A percentile compares a stretch with the other conserved stretches of the same genome.
Evolutionary conservation across 2,329 filamentous ascomycete species (phyloP).

Genomic region (Monilinia aucupariae): DNA sequence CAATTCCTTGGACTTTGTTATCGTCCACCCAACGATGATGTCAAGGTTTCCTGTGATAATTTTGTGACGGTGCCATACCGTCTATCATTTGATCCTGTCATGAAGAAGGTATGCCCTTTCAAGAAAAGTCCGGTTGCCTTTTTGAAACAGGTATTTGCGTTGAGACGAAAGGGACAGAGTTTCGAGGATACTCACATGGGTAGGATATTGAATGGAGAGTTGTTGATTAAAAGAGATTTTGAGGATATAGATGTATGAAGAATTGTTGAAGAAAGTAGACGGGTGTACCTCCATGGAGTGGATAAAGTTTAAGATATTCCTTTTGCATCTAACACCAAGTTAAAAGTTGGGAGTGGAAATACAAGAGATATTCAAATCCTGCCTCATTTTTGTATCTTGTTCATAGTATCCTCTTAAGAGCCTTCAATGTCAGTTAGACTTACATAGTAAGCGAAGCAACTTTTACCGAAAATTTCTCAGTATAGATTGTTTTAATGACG

Average conservation of each 20-base stretch:
- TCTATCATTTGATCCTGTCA: slow-evolving; percentile 10
- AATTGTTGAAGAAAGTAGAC: too few species aligned
- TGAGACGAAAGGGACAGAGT: slow-evolving; percentile 37
- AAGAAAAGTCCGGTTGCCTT: slow-evolving; percentile 40
- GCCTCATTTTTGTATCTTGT: too few species aligned
- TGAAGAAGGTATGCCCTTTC: slow-evolving; percentile 31
- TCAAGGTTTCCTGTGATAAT: slow-evolving; percentile 33
- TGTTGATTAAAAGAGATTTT: slow-evolving; percentile 25
- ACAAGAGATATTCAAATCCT: too few species aligned
- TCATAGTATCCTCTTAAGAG: too few species aligned
- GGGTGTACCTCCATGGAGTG: too few species aligned
- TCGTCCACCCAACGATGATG: slow-evolving; percentile 12
- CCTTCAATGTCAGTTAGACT: too few species aligned
- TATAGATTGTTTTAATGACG: too few species aligned
- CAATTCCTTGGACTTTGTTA: slow-evolving; percentile 46
- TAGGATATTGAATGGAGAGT: slow-evolving; percentile 37
- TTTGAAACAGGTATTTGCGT: slow-evolving; percentile 36
- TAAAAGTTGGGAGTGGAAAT: too few species aligned
- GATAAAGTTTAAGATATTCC: too few species aligned
- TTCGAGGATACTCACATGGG: slow-evolving; percentile 44
- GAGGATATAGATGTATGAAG: not conserved
- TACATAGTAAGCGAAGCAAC: too few species aligned
- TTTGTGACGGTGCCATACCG: slow-evolving; percentile 31
- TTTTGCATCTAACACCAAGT: too few species aligned
- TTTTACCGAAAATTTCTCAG: too few species aligned